Conservation (phyloP, 2,329 filamentous ascomycete species). For the Colletotrichum trifolii region DNA sequence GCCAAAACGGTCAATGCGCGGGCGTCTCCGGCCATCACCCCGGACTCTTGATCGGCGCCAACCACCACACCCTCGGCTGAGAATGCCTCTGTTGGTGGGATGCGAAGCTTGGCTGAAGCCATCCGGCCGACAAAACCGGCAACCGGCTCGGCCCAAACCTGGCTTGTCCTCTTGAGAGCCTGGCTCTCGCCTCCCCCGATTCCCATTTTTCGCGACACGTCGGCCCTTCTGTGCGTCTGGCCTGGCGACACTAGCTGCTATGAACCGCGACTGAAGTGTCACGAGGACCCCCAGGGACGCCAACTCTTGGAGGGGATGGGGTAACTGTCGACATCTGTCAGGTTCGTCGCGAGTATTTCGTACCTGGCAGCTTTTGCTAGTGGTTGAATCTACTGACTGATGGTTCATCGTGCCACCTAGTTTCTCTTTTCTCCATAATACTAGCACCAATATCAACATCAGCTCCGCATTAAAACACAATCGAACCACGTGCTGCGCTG, state of each 20-base stretch:
- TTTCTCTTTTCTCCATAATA: conserved; percentile 1
- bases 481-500: conserved; percentile 17
- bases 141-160: conserved; percentile 8
- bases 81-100: conserved; percentile 1
- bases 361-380: background rate
- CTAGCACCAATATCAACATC: background rate
- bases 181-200: background rate
- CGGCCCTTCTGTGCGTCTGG: conserved; percentile 19
- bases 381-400: background rate
- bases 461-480: conserved; percentile 2
- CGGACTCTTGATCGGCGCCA: conserved; percentile 18
- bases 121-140: conserved; percentile 9
- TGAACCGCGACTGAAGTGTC: conserved; percentile 14
- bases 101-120: conserved; percentile 30
- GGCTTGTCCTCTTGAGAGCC: background rate
- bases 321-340: conserved; percentile 18
- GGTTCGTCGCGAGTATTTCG: conserved; percentile 19
- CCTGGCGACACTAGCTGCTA: background rate
- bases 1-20: background rate
- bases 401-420: conserved; percentile 1
- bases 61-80: conserved; percentile 3
- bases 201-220: background rate
- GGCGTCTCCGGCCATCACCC: conserved; percentile 13
- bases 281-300: background rate
- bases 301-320: conserved; percentile 9